Conservation (phyloP, 768 basidiomycete genomes). For the Tubosaeta sp. region DNA sequence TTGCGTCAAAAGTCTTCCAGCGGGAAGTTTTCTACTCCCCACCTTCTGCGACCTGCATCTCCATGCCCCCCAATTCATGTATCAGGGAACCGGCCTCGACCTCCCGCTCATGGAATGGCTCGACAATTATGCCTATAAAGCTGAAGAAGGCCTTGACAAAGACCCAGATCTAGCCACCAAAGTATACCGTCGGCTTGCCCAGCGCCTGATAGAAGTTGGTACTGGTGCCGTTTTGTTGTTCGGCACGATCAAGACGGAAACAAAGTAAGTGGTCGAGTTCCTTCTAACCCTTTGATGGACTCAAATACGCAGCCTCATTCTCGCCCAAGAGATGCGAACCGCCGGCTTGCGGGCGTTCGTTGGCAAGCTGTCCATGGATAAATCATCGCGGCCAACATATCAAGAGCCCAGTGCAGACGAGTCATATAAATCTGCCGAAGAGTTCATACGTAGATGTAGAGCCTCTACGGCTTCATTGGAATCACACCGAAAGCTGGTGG, state of each 20-base stretch:
- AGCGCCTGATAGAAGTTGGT: constrained; percentile 65
- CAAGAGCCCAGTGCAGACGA: constrained; percentile 51
- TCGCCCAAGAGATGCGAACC: constrained; percentile 68
- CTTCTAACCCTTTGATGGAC: neutral
- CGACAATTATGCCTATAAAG: constrained; percentile 74
- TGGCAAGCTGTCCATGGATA: constrained; percentile 92
- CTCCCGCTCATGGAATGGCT: constrained; percentile 85
- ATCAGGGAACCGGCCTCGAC: constrained; percentile 83
- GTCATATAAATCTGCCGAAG: constrained; percentile 47
- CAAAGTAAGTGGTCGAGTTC: constrained; percentile 55
- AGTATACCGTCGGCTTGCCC: constrained; percentile 66
- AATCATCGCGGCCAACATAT: constrained; percentile 67
- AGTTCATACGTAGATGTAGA: constrained; percentile 54
- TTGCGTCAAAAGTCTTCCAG: constrained; percentile 34
- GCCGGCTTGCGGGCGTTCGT: constrained; percentile 76
- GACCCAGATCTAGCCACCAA: constrained; percentile 54
- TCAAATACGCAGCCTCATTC: constrained; percentile 52
- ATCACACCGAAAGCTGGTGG: constrained; percentile 49
- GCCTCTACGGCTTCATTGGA: constrained; percentile 39
- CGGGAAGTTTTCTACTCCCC: constrained; percentile 68
- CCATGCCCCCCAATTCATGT: constrained; percentile 87
- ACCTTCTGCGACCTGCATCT: constrained; percentile 81
- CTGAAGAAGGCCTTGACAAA: constrained; percentile 70
- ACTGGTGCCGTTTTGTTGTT: constrained; percentile 77
- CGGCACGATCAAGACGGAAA: constrained; percentile 77